Base-by-base conservation (phyloP, 129 eudicot species). In the Chrysanthemum lavandulifolium region DNA sequence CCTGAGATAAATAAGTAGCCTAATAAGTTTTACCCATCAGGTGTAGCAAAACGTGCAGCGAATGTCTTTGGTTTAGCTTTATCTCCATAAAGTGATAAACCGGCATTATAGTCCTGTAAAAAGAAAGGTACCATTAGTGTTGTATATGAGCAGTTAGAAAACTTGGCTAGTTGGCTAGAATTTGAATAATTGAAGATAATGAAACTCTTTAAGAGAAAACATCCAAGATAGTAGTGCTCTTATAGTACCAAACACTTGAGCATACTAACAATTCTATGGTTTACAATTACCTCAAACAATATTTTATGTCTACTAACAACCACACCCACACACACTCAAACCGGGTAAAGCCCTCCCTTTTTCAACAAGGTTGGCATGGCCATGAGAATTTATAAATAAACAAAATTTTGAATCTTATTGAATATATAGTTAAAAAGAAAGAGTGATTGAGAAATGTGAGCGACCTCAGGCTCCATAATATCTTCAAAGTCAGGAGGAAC, bases 21-120 rank as follows among this genome's bases (percentile, higher is more conserved):
- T n/a, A 73, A 36, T 27, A 29, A 72, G 25, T 5, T 63, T 81
- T 95, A 95, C 99, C 99, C 97, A 85, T 95, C 99, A 55, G 96
- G 63, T 67, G 99, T 84, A 40, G 96, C 83, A 83, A 95, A 91
- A 48, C 94, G 95, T 68, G 97, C 99, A 7, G 97, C 97, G 63
- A 79, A 95, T 55, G 78, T 85, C 89, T 83, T 95, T 56, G 99
- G 89, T 85, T 95, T 95, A 50, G 84, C 99, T 84, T 86, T 95
- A 78, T 95, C 99, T 75, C 99, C 99, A 74, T 95, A 95, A 10
- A 91, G 90, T 68, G 97, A 82, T 62, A 81, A 60, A 65, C 99
- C 99, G 64, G 84, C 94, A 86, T 80, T 95, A 59, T 79, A 84
- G 81, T 95, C 99, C 99, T 95, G 66, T 43, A 68, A 23, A 74